These are phyloP conservation scores for Sporothrix pseudoabietina DNA, from an alignment of 2,329 filamentous ascomycete species.

Conservation along the genomic window DNA sequence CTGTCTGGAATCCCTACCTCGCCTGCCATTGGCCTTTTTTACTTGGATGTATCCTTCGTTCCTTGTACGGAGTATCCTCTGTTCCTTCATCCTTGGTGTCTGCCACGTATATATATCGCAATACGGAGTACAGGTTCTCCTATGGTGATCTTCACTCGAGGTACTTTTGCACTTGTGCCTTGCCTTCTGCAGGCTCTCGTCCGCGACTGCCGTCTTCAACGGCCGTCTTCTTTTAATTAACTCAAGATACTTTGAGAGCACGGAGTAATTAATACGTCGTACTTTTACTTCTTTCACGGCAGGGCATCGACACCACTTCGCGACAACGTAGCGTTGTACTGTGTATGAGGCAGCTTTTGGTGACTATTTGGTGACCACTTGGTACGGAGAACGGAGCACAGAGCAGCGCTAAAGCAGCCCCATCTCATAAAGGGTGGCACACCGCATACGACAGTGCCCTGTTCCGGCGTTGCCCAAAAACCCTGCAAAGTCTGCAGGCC, in stretches of 20 bases:
- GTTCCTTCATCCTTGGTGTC: slow-evolving; percentile 13
- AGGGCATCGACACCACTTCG: background rate
- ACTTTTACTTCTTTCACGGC: background rate
- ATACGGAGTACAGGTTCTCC: background rate
- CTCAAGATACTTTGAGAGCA: background rate
- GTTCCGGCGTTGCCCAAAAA: slow-evolving; percentile 1
- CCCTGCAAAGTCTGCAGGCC: background rate
- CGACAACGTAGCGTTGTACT: background rate
- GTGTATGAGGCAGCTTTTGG: slow-evolving; percentile 1
- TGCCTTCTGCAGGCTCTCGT: background rate
- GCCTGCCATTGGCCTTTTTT: slow-evolving; percentile 6
- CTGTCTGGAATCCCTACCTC: background rate
- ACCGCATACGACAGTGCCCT: slow-evolving; percentile 11
- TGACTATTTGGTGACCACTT: background rate
- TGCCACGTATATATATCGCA: background rate
- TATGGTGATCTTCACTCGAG: background rate
- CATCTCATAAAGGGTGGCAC: slow-evolving; percentile 22
- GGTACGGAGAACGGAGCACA: slow-evolving; percentile 3
- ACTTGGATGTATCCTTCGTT: too few relatives aligned
- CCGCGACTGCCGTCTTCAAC: background rate
- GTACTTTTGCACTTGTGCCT: background rate
- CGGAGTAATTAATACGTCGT: too few relatives aligned
- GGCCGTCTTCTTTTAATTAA: background rate
- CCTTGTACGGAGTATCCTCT: background rate
- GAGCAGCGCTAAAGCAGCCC: slow-evolving; percentile 24